Percentiles rank a stretch among this genome's conserved stretches.
Conservation (phyloP, 257 asterid species). For the Echium plantagineum region DNA sequence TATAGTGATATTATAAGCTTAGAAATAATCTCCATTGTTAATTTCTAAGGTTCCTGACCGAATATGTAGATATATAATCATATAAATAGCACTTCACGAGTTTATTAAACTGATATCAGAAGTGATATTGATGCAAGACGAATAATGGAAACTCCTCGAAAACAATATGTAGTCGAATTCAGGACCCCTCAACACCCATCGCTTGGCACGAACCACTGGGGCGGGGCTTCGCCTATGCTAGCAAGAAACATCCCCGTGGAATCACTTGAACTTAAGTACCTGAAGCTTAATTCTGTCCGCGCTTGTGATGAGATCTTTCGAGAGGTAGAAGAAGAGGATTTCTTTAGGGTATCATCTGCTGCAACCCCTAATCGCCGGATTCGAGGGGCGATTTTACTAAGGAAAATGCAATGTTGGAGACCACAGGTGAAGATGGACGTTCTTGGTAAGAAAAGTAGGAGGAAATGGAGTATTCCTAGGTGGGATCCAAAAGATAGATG, state of each 20-base stretch:
- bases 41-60: not conserved
- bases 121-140: not conserved
- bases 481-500: conserved; percentile 42
- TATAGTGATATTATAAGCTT: not conserved
- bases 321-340: conserved; percentile 22
- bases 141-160: not conserved
- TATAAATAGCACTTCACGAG: not conserved
- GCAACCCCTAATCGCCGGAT: no score
- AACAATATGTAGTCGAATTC: conserved; percentile 17
- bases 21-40: not conserved
- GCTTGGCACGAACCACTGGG: conserved; percentile 56
- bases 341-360: conserved; percentile 17
- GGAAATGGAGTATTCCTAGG: conserved; percentile 22
- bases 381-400: conserved; percentile 27
- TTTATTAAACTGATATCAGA: not conserved
- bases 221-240: conserved; percentile 68
- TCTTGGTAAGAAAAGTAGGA: conserved; percentile 2
- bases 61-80: no score
- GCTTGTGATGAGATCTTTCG: conserved; percentile 32
- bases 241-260: conserved; percentile 54
- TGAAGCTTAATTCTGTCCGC: conserved; percentile 25
- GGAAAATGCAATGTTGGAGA: conserved; percentile 19
- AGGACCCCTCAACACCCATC: conserved; percentile 73
- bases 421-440: conserved; percentile 9
- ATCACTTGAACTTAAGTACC: conserved; percentile 49